phyloP scores from a whole-genome alignment of 2,329 filamentous ascomycete genomes.

The Mollisia scopiformis region DNA sequence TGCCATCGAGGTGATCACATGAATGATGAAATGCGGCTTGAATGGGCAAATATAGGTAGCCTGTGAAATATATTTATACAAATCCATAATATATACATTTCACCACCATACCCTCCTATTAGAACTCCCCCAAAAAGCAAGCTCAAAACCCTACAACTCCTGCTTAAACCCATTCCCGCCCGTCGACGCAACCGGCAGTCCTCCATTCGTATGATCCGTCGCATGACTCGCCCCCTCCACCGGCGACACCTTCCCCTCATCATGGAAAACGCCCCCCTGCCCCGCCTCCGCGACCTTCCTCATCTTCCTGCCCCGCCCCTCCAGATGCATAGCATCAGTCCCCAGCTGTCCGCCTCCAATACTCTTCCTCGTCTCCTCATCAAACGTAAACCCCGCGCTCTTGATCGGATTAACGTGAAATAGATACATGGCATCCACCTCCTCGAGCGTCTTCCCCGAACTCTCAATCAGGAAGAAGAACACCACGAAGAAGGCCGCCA shows the following conservation, averaged over 20 bases:
- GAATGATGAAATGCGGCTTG: no score
- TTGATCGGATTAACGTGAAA: conserved; percentile 40
- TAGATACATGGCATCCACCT: conserved; percentile 32
- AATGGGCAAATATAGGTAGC: no score
- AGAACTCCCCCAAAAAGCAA: neutral
- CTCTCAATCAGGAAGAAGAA: conserved; percentile 79
- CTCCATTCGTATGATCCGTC: neutral
- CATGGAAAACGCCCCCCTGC: conserved; percentile 8
- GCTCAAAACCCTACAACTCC: neutral
- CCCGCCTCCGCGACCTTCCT: conserved; percentile 20
- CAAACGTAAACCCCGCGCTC: conserved; percentile 21
- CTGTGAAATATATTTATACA: no score
- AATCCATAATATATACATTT: neutral
- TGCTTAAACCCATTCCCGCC: neutral
- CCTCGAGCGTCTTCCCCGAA: conserved; percentile 39
- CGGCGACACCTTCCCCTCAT: conserved; percentile 12
- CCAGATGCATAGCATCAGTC: conserved; percentile 26
- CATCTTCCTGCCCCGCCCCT: conserved; percentile 17
- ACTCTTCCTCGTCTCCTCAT: conserved; percentile 16
- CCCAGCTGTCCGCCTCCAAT: conserved; percentile 12
- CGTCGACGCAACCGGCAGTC: neutral
- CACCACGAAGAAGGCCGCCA: conserved; percentile 65
- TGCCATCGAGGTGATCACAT: no score
- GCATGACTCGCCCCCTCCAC: neutral
- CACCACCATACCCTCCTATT: neutral